Base-by-base conservation (phyloP, 768 basidiomycete species). In the Saitozyma podzolica region DNA sequence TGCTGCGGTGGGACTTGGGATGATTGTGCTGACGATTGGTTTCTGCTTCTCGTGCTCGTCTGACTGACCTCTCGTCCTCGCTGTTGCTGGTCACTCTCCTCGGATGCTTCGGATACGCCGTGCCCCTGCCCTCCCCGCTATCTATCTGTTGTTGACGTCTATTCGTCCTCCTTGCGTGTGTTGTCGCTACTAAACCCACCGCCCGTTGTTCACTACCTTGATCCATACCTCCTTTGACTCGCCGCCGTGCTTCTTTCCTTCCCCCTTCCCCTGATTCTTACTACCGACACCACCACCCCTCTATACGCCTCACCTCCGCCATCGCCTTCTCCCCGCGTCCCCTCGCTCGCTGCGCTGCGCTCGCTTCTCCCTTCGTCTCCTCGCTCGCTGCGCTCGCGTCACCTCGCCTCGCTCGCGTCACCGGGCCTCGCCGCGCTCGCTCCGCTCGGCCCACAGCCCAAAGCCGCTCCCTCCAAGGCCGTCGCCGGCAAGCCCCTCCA, bases 401-500 rank as follows among this genome's bases (percentile, higher is more conserved):
- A 10, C 13, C 19, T 13, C 20, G 13, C 39, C 14, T 55, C 40
- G 3, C 20, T 40, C 48, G n/a, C 54, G n/a, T n/a, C n/a, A n/a
- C n/a, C n/a, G n/a, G n/a, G n/a, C n/a, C n/a, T 20, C 40, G 11
- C 20, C 17, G 7, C 29, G n/a, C 52, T 63, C 54, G 6, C 20
- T 56, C 54, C 11, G 45, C 60, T 50, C 56, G 41, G 19, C n/a
- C 45, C 51, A 56, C 64, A 48, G 58, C 58, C 64, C 61, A 66
- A 61, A 54, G 52, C 54, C 37, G 39, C 29, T 17, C 45, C 57
- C 52, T 42, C 59, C 52, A 51, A 50, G 20, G 51, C 67, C 56
- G 42, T 54, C 61, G 54, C 65, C 50, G 57, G 68, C 57, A 78
- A 78, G 68, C 72, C 75, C 62, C 64, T 72, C 50, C 78, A 79